These are phyloP conservation scores for Plectosphaerella plurivora DNA, from an alignment of 2,329 filamentous ascomycete species.

Conservation along the genomic window DNA sequence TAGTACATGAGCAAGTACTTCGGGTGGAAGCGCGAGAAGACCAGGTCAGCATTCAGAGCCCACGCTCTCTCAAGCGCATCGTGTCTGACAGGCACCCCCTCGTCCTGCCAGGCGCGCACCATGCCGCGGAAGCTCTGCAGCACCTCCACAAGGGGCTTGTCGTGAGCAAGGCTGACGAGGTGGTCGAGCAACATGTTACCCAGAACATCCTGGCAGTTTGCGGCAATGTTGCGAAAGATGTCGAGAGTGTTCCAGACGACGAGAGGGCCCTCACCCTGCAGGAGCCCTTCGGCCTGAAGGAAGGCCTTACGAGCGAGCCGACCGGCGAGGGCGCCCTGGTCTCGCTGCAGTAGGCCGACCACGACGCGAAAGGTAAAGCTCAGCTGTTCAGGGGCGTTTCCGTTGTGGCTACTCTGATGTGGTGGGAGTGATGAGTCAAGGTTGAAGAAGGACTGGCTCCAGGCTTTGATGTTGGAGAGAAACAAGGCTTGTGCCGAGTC, in stretches of 20 bases:
- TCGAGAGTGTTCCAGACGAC: slow-evolving; percentile 11
- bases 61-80: slow-evolving; percentile 11
- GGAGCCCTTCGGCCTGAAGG: slow-evolving; percentile 12
- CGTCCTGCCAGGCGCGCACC: neutral
- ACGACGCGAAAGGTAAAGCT: slow-evolving; percentile 13
- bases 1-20: slow-evolving; percentile 10
- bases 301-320: slow-evolving; percentile 16
- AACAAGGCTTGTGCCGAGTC: slow-evolving; percentile 2
- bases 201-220: slow-evolving; percentile 3
- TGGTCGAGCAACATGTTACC: slow-evolving; percentile 9
- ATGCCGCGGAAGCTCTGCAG: neutral
- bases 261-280: slow-evolving; percentile 9
- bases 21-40: slow-evolving; percentile 8
- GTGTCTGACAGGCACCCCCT: neutral
- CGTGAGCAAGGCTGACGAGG: slow-evolving; percentile 6
- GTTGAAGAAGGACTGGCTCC: slow-evolving; percentile 7
- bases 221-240: slow-evolving; percentile 7
- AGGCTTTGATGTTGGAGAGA: slow-evolving; percentile 7
- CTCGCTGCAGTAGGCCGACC: slow-evolving; percentile 8
- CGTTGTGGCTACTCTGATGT: neutral
- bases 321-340: slow-evolving; percentile 13
- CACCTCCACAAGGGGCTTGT: neutral
- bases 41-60: slow-evolving; percentile 13
- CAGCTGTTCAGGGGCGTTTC: slow-evolving; percentile 4
- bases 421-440: neutral